Conservation (phyloP, 2,329 filamentous ascomycete genomes). For the Elsinoe arachidis region DNA sequence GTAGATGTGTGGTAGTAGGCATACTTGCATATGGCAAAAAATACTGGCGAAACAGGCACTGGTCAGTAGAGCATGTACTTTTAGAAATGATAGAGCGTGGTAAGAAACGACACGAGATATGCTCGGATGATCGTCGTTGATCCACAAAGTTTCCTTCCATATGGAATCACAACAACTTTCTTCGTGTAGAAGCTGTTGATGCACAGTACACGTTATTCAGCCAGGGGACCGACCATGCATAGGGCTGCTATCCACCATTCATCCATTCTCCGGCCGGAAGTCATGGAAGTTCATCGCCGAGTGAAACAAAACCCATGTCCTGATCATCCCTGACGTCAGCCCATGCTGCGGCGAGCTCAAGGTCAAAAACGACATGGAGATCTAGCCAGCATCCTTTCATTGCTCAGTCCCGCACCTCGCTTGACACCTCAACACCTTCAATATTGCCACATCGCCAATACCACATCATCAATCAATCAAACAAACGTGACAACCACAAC, state of each 20-base stretch:
- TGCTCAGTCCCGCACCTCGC: too few species aligned
- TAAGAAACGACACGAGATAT: conserved; percentile 2
- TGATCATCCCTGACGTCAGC: neutral
- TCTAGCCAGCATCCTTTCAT: too few species aligned
- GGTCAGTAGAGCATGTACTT: neutral
- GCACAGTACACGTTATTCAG: too few species aligned
- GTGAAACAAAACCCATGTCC: neutral
- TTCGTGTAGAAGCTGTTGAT: neutral
- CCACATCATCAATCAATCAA: too few species aligned
- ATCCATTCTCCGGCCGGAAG: neutral
- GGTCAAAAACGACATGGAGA: neutral
- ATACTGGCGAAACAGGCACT: neutral
- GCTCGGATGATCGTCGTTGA: conserved; percentile 11
- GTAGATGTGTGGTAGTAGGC: neutral
- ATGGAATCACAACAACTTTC: neutral
- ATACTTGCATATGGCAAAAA: too few species aligned
- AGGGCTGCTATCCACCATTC: neutral
- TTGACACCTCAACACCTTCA: too few species aligned
- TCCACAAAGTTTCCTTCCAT: neutral
- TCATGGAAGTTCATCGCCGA: neutral
- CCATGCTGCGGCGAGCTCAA: neutral
- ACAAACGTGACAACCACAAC: neutral
- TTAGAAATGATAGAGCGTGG: neutral
- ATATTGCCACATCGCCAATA: too few species aligned
- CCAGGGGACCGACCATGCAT: too few species aligned